phyloP scores from a whole-genome alignment of 1,139 yeast species.

The Diutina sp. region DNA sequence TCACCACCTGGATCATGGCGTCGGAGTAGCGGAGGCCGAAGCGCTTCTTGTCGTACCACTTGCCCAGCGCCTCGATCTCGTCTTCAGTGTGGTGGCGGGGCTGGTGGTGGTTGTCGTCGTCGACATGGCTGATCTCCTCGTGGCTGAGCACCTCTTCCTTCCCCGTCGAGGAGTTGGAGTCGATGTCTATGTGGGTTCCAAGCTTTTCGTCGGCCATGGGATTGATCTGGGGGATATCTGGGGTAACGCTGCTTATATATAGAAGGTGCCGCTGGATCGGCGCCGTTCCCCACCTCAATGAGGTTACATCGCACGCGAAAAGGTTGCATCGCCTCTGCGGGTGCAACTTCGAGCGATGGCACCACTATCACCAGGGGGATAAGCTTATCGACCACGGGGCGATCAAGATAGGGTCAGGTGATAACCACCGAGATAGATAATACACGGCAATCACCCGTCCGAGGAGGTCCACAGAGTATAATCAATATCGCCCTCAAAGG shows the following conservation, averaged over 20 bases:
- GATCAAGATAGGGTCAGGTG: background rate
- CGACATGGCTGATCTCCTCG: conserved; percentile 3
- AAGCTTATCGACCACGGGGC: background rate
- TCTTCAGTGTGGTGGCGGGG: conserved; percentile 14
- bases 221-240: background rate
- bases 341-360: background rate
- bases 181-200: background rate
- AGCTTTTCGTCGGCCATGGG: background rate
- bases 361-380: background rate
- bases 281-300: background rate
- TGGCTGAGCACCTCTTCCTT: background rate
- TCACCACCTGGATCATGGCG: conserved; percentile 30
- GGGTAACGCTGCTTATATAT: background rate
- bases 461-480: too few species aligned
- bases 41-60: conserved; percentile 9
- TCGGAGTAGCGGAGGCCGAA: conserved; percentile 27
- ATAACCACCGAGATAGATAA: background rate
- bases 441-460: too few species aligned
- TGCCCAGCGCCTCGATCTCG: conserved; percentile 19
- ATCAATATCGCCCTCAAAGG: background rate
- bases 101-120: conserved; percentile 12
- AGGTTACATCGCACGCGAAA: background rate
- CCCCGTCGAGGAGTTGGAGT: background rate
- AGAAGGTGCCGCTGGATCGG: background rate
- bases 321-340: background rate